Evolutionary conservation across 495 filamentous ascomycete species (phyloP).

Genomic region (Penicillium robsamsonii): DNA sequence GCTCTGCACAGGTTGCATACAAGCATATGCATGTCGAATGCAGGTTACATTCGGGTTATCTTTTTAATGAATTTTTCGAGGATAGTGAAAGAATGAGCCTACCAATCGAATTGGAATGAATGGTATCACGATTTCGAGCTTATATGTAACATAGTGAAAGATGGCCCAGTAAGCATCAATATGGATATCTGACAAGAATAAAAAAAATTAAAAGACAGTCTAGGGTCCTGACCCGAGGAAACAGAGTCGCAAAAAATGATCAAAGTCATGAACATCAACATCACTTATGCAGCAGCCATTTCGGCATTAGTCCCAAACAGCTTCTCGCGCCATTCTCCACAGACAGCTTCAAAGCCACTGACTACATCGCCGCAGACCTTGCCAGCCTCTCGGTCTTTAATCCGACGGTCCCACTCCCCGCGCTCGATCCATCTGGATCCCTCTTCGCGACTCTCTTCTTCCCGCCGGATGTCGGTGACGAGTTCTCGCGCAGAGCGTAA

Average conservation of each 20-base stretch:
- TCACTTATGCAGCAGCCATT: slow-evolving; percentile 36
- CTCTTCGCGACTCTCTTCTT: slow-evolving; percentile 77
- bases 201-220: slow-evolving; percentile 20
- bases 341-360: slow-evolving; percentile 86
- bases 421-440: slow-evolving; percentile 75
- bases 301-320: slow-evolving; percentile 46
- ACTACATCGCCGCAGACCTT: slow-evolving; percentile 80
- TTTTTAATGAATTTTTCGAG: background rate
- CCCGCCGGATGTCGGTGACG: slow-evolving; percentile 76
- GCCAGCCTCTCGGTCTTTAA: slow-evolving; percentile 73
- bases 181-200: slow-evolving; percentile 30
- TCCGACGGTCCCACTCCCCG: slow-evolving; percentile 75
- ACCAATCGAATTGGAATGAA: background rate
- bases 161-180: slow-evolving; percentile 11
- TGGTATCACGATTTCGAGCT: slow-evolving; percentile 13
- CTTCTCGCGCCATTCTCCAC: slow-evolving; percentile 61
- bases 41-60: background rate
- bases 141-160: slow-evolving; percentile 11
- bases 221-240: slow-evolving; percentile 9
- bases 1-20: background rate
- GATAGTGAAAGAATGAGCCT: background rate
- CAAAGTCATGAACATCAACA: slow-evolving; percentile 8
- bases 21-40: background rate
- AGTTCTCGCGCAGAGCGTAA: slow-evolving; percentile 74
- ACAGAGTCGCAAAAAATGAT: slow-evolving; percentile 1